Evolutionary conservation across 2,329 filamentous ascomycete genomes (phyloP).

Genomic region (Aplosporella prunicola): DNA sequence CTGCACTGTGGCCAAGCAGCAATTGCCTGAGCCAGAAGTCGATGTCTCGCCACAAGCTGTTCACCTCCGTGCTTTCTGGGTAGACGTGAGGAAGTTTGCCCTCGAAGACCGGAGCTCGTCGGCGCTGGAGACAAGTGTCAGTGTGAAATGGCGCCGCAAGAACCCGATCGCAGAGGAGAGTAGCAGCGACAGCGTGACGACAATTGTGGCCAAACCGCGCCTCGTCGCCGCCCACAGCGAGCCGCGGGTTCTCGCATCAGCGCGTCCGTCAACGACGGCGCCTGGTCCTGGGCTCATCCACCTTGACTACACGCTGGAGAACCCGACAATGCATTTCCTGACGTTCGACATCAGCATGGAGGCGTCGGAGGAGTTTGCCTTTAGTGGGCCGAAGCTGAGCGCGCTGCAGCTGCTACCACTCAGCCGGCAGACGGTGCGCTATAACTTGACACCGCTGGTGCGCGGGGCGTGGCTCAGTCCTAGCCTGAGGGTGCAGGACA

Average conservation of each 20-base stretch:
- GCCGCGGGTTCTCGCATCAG: constrained; percentile 64
- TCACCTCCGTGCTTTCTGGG: constrained; percentile 60
- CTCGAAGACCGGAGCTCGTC: constrained; percentile 75
- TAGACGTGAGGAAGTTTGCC: constrained; percentile 64
- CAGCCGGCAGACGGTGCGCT: constrained; percentile 63
- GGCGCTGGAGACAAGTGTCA: constrained; percentile 63
- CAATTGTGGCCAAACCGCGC: constrained; percentile 62
- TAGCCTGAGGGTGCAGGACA: constrained; percentile 68
- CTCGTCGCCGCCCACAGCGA: constrained; percentile 75
- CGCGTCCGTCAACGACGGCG: constrained; percentile 22
- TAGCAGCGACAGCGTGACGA: constrained; percentile 30
- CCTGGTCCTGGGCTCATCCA: constrained; percentile 18
- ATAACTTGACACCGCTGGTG: constrained; percentile 60
- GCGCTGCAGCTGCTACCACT: constrained; percentile 75
- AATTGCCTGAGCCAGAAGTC: constrained; percentile 17
- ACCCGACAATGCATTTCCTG: constrained; percentile 87
- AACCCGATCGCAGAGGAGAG: constrained; percentile 13
- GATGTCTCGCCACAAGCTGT: constrained; percentile 57
- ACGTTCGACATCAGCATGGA: constrained; percentile 92
- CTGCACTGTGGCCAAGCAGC: constrained; percentile 35
- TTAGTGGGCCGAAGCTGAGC: constrained; percentile 76
- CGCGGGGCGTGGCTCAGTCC: constrained; percentile 60
- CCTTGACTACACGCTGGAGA: constrained; percentile 69
- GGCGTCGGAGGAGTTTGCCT: constrained; percentile 82
- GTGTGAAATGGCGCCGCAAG: constrained; percentile 66